Conservation (phyloP, 2,329 filamentous ascomycete genomes). For the Lomentospora prolificans region DNA sequence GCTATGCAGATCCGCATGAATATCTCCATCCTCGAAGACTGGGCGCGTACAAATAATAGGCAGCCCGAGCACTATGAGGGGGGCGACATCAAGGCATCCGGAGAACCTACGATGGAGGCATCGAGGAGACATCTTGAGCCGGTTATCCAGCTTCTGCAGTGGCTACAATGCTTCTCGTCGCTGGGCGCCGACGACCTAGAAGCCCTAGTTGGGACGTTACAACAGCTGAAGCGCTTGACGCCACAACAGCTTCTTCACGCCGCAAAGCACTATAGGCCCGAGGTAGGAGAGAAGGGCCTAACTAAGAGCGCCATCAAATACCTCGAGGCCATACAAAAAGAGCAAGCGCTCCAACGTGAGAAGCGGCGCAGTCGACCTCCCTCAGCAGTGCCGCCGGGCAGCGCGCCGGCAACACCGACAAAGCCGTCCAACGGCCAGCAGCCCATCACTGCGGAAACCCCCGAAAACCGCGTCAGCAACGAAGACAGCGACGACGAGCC, state of each 20-base stretch:
- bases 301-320: slow-evolving; percentile 85
- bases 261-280: slow-evolving; percentile 84
- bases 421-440: slow-evolving; percentile 32
- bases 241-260: slow-evolving; percentile 86
- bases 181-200: slow-evolving; percentile 77
- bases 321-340: slow-evolving; percentile 68
- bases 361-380: slow-evolving; percentile 37
- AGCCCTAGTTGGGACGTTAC: slow-evolving; percentile 75
- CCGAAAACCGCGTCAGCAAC: slow-evolving; percentile 25
- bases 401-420: slow-evolving; percentile 34
- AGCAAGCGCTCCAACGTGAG: slow-evolving; percentile 52
- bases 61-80: slow-evolving; percentile 93
- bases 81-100: slow-evolving; percentile 73
- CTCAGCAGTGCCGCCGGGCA: too few species aligned
- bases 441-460: background rate
- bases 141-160: slow-evolving; percentile 87
- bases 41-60: slow-evolving; percentile 87
- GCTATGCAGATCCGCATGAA: slow-evolving; percentile 99
- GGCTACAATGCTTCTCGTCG: slow-evolving; percentile 96
- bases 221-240: slow-evolving; percentile 76
- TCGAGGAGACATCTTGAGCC: slow-evolving; percentile 78
- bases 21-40: slow-evolving; percentile 87
- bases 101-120: slow-evolving; percentile 79
- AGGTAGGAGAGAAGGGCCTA: slow-evolving; percentile 89
- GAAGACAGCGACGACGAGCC: slow-evolving; percentile 45